Evolutionary conservation across 176 grass and related monocot species (phyloP), one percentile per base, ranked within the genome.

Genomic region (Coix lacrymajobi): DNA sequence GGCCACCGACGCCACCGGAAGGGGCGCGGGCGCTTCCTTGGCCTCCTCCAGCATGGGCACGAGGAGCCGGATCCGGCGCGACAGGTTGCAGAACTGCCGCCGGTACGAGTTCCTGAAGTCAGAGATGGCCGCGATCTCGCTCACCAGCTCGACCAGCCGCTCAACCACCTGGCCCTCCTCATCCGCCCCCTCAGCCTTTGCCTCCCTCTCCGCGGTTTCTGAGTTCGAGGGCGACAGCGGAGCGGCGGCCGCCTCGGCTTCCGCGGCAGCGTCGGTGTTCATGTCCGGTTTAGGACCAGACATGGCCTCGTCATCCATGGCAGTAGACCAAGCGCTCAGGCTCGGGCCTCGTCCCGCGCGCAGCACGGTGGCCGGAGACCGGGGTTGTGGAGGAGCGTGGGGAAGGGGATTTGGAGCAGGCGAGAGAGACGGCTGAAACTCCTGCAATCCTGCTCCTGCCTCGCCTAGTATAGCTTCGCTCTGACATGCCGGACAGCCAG

Each of bases 11-110:
- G 72, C 60, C 52, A 34, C 83, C 20, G 85, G 68, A 22, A 93
- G 63, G 63, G 82, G 87, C 44, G 77, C 38, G 31, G 88, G 83
- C 29, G 83, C 85, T 74, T 96, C 96, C 87, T 85, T 99, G 75
- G 91, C 80, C 82, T 99, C 96, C 91, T 99, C 93, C 62, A 99
- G 86, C 96, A 99, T 90, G 68, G 96, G 93, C 34, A 87, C 87
- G 19, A 99, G 83, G 77, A 99, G 84, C 89, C 90, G 90, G 85
- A 99, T 99, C 93, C 96, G 91, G 72, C 96, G 87, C 33, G 85
- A 99, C 37, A 99, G 83, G 76, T 92, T 93, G 61, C 93, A 91
- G 80, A 99, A 92, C 82, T 92, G 93, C 89, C 89, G 84, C 36
- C 77, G 76, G 88, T 96, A 99, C 25, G 93, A 85, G 79, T 99